These are phyloP conservation scores for Arthrobotrys sphaeroides DNA, from an alignment of 2,329 filamentous ascomycete genomes.

Conservation along the genomic window DNA sequence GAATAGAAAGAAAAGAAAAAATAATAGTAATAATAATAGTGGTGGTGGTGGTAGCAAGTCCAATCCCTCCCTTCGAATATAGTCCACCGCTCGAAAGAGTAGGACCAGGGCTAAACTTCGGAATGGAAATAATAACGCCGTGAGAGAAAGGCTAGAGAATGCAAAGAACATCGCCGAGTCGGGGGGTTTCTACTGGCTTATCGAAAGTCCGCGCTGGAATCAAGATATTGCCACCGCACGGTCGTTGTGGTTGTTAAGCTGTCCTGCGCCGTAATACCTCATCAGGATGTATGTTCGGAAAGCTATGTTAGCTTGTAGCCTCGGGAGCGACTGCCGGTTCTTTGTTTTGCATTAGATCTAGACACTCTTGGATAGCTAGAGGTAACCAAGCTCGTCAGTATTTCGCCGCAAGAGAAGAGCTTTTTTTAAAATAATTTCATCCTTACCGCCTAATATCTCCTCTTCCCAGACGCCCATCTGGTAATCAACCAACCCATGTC, in stretches of 20 bases:
- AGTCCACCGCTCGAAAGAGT: slow-evolving; percentile 43
- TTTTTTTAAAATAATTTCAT: not conserved
- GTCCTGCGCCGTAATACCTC: slow-evolving; percentile 15
- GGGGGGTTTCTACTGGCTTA: slow-evolving; percentile 34
- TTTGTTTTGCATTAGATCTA: slow-evolving; percentile 49
- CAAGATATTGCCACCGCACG: slow-evolving; percentile 44
- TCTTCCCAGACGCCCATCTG: slow-evolving; percentile 97
- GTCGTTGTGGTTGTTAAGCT: slow-evolving; percentile 9
- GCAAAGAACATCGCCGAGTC: slow-evolving; percentile 50
- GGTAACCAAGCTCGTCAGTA: slow-evolving; percentile 7
- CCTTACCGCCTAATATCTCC: slow-evolving; percentile 82
- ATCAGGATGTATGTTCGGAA: slow-evolving; percentile 5
- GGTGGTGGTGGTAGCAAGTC: too few relatives aligned
- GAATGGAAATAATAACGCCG: slow-evolving; percentile 53
- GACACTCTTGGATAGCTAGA: slow-evolving; percentile 40
- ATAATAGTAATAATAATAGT: too few relatives aligned
- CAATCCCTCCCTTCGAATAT: slow-evolving; percentile 25
- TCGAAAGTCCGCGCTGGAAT: slow-evolving; percentile 21
- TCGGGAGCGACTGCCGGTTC: slow-evolving; percentile 45
- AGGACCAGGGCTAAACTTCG: slow-evolving; percentile 49
- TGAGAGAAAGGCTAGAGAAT: slow-evolving; percentile 46
- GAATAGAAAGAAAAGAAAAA: slow-evolving; percentile 41
- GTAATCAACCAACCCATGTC: slow-evolving; percentile 94
- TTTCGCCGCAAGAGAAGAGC: not conserved
- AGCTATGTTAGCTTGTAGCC: slow-evolving; percentile 28